A percentile compares a stretch with the other conserved stretches of the same genome.
These are phyloP conservation scores for Catharanthus roseus DNA, from an alignment of 257 asterid species.

Conservation along the genomic window DNA sequence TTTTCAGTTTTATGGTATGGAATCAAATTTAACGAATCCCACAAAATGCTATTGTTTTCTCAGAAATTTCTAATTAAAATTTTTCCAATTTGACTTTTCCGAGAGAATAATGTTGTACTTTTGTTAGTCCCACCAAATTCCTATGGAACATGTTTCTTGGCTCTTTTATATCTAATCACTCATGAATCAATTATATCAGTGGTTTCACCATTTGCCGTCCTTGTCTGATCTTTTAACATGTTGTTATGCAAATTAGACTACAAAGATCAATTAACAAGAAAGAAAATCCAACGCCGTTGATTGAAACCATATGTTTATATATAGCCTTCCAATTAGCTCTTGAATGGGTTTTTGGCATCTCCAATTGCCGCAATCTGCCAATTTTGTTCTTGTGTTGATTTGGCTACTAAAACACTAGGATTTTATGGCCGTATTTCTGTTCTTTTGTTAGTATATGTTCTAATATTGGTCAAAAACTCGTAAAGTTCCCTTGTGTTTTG, in stretches of 20 bases:
- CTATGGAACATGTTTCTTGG: background rate
- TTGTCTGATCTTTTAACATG: background rate
- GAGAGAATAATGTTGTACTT: background rate
- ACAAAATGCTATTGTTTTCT: background rate
- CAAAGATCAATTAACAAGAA: no score
- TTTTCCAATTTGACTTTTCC: background rate
- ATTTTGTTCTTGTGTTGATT: background rate
- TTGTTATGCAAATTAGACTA: no score
- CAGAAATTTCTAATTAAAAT: background rate
- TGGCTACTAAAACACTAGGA: background rate
- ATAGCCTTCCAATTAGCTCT: background rate
- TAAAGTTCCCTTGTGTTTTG: background rate
- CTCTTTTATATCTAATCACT: background rate
- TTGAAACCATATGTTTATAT: background rate
- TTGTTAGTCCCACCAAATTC: background rate
- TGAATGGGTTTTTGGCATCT: background rate
- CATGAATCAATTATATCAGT: background rate
- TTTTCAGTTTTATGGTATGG: background rate
- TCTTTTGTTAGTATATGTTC: no score
- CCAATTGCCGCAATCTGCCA: background rate
- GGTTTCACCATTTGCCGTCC: background rate
- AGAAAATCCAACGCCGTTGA: background rate
- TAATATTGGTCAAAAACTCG: no score
- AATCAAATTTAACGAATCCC: background rate
- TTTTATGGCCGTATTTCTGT: background rate